Percentiles rank a stretch among this genome's conserved stretches.
Evolutionary conservation across 2,329 filamentous ascomycete species (phyloP).

Genomic region (Leptographium flavum): DNA sequence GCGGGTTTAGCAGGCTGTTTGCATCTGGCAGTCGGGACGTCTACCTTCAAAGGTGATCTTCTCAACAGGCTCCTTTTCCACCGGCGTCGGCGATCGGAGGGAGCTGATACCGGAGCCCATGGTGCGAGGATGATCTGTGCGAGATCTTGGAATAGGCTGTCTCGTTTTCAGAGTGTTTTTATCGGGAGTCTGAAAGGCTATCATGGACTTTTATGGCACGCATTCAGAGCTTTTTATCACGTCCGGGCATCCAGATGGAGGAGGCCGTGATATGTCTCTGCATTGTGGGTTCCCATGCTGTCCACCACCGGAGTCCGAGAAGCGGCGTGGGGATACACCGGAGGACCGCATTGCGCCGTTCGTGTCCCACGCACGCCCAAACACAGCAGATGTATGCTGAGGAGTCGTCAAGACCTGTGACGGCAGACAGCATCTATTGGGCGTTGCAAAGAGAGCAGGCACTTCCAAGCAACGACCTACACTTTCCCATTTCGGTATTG

Average conservation of each 20-base stretch:
- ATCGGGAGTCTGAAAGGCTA: not conserved
- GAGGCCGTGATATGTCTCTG: not conserved
- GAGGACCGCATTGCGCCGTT: not conserved
- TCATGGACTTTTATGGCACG: not conserved
- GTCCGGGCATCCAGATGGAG: not conserved
- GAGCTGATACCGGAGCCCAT: conserved; percentile 9
- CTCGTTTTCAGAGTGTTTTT: not conserved
- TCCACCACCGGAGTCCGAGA: conserved; percentile 10
- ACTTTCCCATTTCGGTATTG: not conserved
- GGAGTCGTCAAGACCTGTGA: too few species aligned
- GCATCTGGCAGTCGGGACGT: not conserved
- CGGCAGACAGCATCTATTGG: not conserved
- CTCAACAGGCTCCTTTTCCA: not conserved
- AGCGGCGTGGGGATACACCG: conserved; percentile 9
- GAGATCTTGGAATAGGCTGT: too few species aligned
- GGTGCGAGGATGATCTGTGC: not conserved
- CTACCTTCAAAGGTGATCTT: conserved; percentile 10
- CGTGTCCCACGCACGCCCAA: not conserved
- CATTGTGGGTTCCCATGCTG: not conserved
- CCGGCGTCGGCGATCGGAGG: not conserved
- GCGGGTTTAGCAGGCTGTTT: not conserved
- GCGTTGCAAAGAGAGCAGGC: not conserved
- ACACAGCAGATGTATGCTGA: not conserved
- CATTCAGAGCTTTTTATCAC: not conserved
- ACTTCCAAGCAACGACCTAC: not conserved